Base-by-base conservation (phyloP, 2,329 filamentous ascomycete genomes). In the Epicoccum sorghinum region DNA sequence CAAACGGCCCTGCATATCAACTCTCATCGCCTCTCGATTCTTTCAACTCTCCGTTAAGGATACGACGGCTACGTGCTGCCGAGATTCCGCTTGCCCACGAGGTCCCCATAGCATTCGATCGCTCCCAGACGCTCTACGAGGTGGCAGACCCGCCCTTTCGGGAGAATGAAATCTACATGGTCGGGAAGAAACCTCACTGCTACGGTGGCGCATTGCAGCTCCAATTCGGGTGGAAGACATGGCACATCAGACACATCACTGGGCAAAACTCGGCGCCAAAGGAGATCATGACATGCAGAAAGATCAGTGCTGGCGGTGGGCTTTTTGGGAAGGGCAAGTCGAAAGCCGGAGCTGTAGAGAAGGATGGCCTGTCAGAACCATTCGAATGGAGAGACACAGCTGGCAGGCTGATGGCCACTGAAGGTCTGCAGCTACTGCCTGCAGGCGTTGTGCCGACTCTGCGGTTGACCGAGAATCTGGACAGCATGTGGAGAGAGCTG, bases 401-500 rank as follows among this genome's bases (percentile, higher is more conserved):
- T 32, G 62, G 62, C 9, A 55, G 29, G 18, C 47, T 62, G 1
- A 14, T 66, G 13, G 63, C 61, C n/a, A 62, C 55, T 1, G 61
- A 64, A 51, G 37, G 36, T 12, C 32, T 65, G 22, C 56, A 49
- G 42, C 36, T 56, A 10, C 32, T 43, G 4, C 33, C 38, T 13
- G 58, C 47, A 7, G 55, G 51, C 4, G 44, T 64, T 3, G 53
- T 65, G 23, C 59, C 62, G 10, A 52, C 45, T 23, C 22, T 64
- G 42, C 61, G 60, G 39, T 38, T 66, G 47, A 48, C 35, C 10
- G 24, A 45, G 30, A 54, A 54, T 5, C 30, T 66, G 39, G 61
- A 64, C 45, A 55, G 56, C 45, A 58, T 43, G 55, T 66, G 61
- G 63, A 57, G 63, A 24, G 63, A 66, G 52, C 12, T 60, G 46